These are phyloP conservation scores for Fusarium liriodendri DNA, from an alignment of 2,329 filamentous ascomycete species.

Conservation along the genomic window DNA sequence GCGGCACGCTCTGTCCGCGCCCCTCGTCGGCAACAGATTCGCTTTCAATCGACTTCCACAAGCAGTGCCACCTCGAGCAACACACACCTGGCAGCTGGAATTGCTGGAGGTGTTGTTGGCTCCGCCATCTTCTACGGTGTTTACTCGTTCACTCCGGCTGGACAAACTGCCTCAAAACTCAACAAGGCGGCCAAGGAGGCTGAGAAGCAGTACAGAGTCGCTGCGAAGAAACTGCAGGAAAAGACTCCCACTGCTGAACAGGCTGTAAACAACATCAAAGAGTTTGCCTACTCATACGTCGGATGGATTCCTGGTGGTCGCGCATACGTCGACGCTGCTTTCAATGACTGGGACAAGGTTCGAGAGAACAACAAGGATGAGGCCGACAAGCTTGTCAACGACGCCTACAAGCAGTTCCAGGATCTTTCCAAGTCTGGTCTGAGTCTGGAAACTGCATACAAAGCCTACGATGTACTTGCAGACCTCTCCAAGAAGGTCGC, in stretches of 20 bases:
- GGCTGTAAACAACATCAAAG: conserved; percentile 73
- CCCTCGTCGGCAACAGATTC: conserved; percentile 45
- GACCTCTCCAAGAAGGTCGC: conserved; percentile 70
- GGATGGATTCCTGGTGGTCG: conserved; percentile 78
- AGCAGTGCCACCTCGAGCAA: conserved; percentile 33
- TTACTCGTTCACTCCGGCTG: conserved; percentile 58
- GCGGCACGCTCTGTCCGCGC: conserved; percentile 42
- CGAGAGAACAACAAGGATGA: conserved; percentile 75
- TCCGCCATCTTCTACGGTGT: conserved; percentile 56
- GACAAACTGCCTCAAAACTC: conserved; percentile 53
- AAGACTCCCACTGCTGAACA: conserved; percentile 74
- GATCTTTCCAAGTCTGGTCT: conserved; percentile 69
- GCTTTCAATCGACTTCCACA: conserved; percentile 56
- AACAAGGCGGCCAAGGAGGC: conserved; percentile 65
- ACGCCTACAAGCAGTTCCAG: conserved; percentile 76
- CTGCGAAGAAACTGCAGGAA: conserved; percentile 70
- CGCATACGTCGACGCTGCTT: conserved; percentile 74
- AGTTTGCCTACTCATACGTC: conserved; percentile 76
- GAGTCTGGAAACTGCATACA: conserved; percentile 70
- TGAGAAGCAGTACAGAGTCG: conserved; percentile 69
- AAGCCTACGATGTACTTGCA: conserved; percentile 71
- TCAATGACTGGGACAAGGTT: conserved; percentile 77
- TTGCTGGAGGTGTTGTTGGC: conserved; percentile 58
- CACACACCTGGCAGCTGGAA: conserved; percentile 54
- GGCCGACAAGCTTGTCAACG: conserved; percentile 74